Conservation (phyloP, 768 basidiomycete species). For the Pleurotus djamor region DNA sequence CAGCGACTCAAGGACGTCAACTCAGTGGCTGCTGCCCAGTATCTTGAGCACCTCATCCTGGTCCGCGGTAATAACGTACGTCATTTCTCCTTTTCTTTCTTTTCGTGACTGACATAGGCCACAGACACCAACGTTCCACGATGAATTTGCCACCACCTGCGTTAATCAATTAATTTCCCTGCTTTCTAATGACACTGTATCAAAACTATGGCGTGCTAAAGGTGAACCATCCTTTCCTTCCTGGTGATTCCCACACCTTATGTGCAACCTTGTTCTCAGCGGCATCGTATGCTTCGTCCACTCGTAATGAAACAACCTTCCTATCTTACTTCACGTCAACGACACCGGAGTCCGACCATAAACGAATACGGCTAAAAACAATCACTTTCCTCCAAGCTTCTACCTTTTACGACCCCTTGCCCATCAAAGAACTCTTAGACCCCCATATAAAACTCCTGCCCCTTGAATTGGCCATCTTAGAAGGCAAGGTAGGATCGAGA, state of each 20-base stretch:
- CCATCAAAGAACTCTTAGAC: constrained; percentile 40
- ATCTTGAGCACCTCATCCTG: constrained; percentile 80
- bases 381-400: constrained; percentile 83
- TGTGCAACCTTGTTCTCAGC: constrained; percentile 24
- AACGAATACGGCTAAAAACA: constrained; percentile 69
- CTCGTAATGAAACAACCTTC: constrained; percentile 43
- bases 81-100: not conserved
- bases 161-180: constrained; percentile 51
- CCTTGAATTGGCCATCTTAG: constrained; percentile 75
- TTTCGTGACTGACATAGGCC: not conserved
- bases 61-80: constrained; percentile 60
- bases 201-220: constrained; percentile 73
- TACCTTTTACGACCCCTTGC: constrained; percentile 56
- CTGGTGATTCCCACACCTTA: not conserved
- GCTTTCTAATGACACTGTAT: constrained; percentile 47
- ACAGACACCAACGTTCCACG: constrained; percentile 65
- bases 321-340: constrained; percentile 79
- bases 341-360: constrained; percentile 76
- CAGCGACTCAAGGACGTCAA: constrained; percentile 56
- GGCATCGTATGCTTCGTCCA: constrained; percentile 47
- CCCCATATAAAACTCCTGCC: constrained; percentile 52
- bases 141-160: constrained; percentile 56
- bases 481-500: constrained; percentile 63
- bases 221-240: constrained; percentile 29
- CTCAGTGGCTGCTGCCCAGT: constrained; percentile 62